A percentile compares a stretch with the other conserved stretches of the same genome.
phyloP scores from a whole-genome alignment of 2,329 filamentous ascomycete species.

The Dothiorella sarmentorum region DNA sequence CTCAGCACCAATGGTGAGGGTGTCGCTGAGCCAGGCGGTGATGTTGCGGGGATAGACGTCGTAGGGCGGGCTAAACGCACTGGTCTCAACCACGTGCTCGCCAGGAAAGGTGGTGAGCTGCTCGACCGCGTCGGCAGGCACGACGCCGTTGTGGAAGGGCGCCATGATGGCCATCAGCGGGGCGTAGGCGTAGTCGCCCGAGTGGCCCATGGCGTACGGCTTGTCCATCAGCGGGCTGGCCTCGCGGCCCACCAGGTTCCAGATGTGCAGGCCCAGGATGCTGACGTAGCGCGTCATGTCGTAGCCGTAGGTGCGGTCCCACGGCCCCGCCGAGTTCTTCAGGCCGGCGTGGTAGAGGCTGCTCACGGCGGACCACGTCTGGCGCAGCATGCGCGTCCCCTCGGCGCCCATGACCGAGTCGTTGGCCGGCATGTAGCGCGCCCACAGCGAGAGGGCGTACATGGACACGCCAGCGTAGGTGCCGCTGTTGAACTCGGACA shows the following conservation, averaged over 20 bases:
- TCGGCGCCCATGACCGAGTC: conserved; percentile 54
- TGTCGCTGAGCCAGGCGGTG: conserved; percentile 54
- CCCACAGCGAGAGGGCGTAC: conserved; percentile 57
- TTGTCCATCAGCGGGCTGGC: conserved; percentile 22
- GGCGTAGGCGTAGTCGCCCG: conserved; percentile 56
- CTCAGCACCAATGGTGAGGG: conserved; percentile 59
- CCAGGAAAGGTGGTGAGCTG: conserved; percentile 49
- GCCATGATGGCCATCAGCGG: conserved; percentile 57
- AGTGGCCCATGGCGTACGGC: conserved; percentile 56
- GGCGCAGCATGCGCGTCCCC: conserved; percentile 50
- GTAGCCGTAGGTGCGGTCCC: conserved; percentile 62
- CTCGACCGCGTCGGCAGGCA: conserved; percentile 40
- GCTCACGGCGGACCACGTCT: conserved; percentile 53
- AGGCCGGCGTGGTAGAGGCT: conserved; percentile 57
- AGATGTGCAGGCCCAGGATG: conserved; percentile 57
- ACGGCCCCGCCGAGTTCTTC: conserved; percentile 61
- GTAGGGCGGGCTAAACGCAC: conserved; percentile 57
- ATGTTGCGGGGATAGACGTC: conserved; percentile 58
- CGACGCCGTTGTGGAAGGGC: conserved; percentile 47
- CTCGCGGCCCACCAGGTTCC: conserved; percentile 50
- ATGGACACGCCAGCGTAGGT: conserved; percentile 63
- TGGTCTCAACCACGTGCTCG: conserved; percentile 52
- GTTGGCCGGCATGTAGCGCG: conserved; percentile 55
- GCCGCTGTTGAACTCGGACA: conserved; percentile 61
- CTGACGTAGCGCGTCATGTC: conserved; percentile 62